A percentile compares a stretch with the other conserved stretches of the same genome.
These are phyloP conservation scores for Acacia acuminata DNA, from an alignment of 306 rosid genomes.

Conservation along the genomic window DNA sequence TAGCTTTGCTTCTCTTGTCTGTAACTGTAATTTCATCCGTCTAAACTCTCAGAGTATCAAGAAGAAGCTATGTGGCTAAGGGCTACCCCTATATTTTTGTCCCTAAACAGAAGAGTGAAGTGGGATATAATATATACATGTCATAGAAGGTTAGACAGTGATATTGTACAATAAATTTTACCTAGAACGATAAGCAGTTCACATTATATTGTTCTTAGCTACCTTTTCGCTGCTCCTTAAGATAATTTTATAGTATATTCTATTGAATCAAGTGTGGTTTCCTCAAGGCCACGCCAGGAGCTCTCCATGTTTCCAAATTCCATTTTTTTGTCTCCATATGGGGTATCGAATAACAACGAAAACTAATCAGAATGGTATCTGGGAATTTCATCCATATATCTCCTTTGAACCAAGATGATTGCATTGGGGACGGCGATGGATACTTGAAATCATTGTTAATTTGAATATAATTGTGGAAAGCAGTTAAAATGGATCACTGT, in stretches of 20 bases:
- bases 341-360: background rate
- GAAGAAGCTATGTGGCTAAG: background rate
- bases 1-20: background rate
- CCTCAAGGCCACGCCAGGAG: constrained; percentile 3
- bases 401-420: too few species aligned
- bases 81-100: background rate
- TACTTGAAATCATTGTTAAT: too few species aligned
- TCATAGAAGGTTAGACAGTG: background rate
- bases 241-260: constrained; percentile 23
- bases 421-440: too few species aligned
- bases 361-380: constrained; percentile 22
- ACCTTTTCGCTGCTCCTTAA: constrained; percentile 24
- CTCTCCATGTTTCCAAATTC: constrained; percentile 4
- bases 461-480: too few species aligned
- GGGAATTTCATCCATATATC: constrained; percentile 16
- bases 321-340: constrained; percentile 24
- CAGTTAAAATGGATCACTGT: too few species aligned
- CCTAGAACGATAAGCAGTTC: background rate
- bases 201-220: constrained; percentile 23
- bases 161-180: background rate
- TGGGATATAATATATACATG: background rate
- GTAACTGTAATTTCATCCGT: background rate
- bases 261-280: constrained; percentile 22
- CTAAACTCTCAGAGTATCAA: background rate
- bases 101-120: background rate